Evolutionary conservation across 768 basidiomycete species (phyloP), one percentile per base, ranked within the genome.

Genomic region (Lactarius akahatsu): DNA sequence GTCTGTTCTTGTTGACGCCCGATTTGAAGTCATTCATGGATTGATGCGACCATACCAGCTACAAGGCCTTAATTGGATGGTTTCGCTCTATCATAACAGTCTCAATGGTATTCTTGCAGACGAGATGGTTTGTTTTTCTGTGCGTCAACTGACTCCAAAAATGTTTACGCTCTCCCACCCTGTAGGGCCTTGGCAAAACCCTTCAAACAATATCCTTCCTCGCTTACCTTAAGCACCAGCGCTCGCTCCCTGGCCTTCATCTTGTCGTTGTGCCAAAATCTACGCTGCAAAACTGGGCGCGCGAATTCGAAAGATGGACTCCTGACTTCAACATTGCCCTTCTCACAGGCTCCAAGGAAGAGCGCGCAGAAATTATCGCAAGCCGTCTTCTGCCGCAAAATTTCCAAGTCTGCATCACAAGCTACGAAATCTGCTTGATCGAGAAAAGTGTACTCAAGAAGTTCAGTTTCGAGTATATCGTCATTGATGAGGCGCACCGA

Each of bases 251-350:
- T 20, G 96, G 97, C 2, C 95, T 94, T 4, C 96, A 98, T 76
- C 85, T 98, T 28, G 86, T 99, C 73, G 92, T 98, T 65, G 97
- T 98, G 6, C 97, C 97, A n/a, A 98, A 98, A 77, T 96, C 94
- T 1, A 99, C 96, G 0, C 81, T 98, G 30, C 93, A 98, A 76
- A 99, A 98, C 75, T 99, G 97, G 97, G 79, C 84, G 20, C 88
- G 97, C 70, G 97, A 99, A 78, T 94, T 99, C 71, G 85, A 83
- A 68, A 84, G 82, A 68, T 98, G 97, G 97, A 89, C 92, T 0
- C 91, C 94, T 0, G 92, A 94, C 64, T 88, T 97, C 78, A 90
- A 86, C 65, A 84, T 91, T 18, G 83, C 92, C 58, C 77, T 93
- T 13, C 80, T 98, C 15, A 89, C 93, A 6, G 97, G 96, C 1